Conservation (phyloP, 306 rosid species). For the Quercus gilva region DNA sequence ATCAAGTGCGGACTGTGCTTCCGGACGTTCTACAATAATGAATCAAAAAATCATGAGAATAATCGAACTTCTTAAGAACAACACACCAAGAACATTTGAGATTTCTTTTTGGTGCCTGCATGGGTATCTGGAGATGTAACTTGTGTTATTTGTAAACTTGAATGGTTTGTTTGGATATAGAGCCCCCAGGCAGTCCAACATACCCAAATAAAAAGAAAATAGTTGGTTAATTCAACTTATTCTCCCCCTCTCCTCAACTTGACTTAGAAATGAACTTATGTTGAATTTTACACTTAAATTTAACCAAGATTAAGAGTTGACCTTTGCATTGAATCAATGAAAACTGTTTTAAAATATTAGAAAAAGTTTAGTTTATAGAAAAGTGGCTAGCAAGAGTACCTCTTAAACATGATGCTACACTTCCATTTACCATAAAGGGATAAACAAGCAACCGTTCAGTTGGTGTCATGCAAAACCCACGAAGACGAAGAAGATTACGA, state of each 20-base stretch:
- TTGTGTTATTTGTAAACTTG: neutral
- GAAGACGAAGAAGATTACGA: conserved; percentile 87
- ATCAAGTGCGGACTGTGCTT: conserved; percentile 55
- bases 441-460: conserved; percentile 96
- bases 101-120: neutral
- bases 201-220: neutral
- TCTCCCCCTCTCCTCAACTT: neutral
- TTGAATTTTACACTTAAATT: neutral
- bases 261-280: neutral
- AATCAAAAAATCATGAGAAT: conserved; percentile 2
- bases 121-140: neutral
- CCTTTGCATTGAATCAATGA: neutral
- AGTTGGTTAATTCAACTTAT: neutral
- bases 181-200: neutral
- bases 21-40: conserved; percentile 55
- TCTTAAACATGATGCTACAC: conserved; percentile 95
- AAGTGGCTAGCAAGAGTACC: conserved; percentile 39
- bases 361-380: neutral
- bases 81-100: neutral
- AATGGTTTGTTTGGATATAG: neutral
- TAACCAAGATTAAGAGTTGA: neutral
- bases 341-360: neutral
- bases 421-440: conserved; percentile 90
- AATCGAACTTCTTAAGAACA: conserved; percentile 5
- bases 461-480: conserved; percentile 96